Percentiles rank a stretch among this genome's conserved stretches.
phyloP scores from a whole-genome alignment of 495 filamentous ascomycete species.

The Tuber magnatum region DNA sequence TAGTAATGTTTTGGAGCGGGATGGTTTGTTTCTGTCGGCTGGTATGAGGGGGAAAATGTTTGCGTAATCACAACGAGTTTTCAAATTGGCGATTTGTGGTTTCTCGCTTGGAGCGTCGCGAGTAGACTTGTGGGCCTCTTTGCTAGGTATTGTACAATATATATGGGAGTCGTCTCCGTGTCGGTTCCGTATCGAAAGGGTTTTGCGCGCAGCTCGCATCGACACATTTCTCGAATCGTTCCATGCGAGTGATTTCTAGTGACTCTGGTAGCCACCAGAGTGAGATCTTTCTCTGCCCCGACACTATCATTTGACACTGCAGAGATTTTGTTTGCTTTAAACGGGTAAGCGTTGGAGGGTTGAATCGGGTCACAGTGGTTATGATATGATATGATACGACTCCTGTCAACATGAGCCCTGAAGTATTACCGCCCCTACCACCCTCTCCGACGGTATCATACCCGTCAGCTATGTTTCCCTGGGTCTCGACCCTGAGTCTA shows the following conservation, averaged over 20 bases:
- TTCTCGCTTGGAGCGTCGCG: too few relatives aligned
- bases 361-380: neutral
- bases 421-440: neutral
- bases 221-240: neutral
- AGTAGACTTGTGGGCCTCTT: too few relatives aligned
- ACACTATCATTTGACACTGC: neutral
- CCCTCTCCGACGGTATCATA: neutral
- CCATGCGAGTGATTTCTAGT: neutral
- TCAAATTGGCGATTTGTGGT: too few relatives aligned
- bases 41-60: too few relatives aligned
- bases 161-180: too few relatives aligned
- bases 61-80: too few relatives aligned
- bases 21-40: too few relatives aligned
- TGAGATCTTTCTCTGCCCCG: neutral
- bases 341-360: neutral
- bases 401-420: neutral
- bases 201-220: neutral
- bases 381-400: too few relatives aligned
- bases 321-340: neutral
- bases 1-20: too few relatives aligned
- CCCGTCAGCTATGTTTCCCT: neutral
- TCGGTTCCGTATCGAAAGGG: neutral
- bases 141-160: too few relatives aligned
- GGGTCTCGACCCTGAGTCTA: neutral
- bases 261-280: neutral